Conservation (phyloP, 805 yeast species). For the Candida dendrica region DNA sequence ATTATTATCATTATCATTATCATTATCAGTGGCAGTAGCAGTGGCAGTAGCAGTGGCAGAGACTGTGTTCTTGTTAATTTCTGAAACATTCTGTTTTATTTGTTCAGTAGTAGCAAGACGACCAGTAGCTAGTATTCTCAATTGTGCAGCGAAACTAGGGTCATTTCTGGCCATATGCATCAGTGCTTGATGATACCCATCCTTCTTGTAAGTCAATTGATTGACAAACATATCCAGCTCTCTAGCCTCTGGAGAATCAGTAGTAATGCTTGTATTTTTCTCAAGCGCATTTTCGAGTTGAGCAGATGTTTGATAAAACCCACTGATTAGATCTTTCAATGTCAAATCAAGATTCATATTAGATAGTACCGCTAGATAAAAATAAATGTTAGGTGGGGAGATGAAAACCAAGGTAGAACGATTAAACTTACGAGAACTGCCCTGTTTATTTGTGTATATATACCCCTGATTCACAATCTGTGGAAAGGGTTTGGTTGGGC, state of each 20-base stretch:
- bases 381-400: too few relatives aligned
- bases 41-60: too few relatives aligned
- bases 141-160: neutral
- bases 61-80: too few relatives aligned
- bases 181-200: neutral
- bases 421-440: neutral
- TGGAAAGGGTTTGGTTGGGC: neutral
- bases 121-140: neutral
- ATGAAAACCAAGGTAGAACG: too few relatives aligned
- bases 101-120: neutral
- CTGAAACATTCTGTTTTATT: neutral
- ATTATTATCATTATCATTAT: too few relatives aligned
- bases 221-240: neutral
- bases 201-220: neutral
- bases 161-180: neutral
- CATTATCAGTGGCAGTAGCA: too few relatives aligned
- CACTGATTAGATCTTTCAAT: neutral
- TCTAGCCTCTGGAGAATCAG: neutral
- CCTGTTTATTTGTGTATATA: neutral
- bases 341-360: neutral
- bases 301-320: neutral
- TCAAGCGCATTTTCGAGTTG: neutral
- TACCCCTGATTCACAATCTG: neutral
- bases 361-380: neutral
- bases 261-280: neutral